Evolutionary conservation across 1,284 basidiomycete genomes (phyloP).

Genomic region (Pyrrhoderma lamaoense): DNA sequence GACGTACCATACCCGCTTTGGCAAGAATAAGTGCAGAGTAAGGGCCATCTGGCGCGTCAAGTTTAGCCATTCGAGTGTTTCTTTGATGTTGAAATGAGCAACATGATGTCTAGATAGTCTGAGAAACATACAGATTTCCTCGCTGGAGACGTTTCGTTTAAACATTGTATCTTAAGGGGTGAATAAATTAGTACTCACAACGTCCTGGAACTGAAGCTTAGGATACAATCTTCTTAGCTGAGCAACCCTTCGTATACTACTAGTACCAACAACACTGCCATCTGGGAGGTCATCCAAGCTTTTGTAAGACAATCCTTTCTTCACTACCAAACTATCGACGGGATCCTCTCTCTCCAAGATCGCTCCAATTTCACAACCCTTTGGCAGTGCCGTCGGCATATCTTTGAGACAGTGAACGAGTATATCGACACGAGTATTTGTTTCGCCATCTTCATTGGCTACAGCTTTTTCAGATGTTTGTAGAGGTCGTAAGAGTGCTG

Average conservation of each 20-base stretch:
- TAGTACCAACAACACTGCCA: slow-evolving; percentile 90
- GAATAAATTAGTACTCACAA: slow-evolving; percentile 51
- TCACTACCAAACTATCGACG: slow-evolving; percentile 85
- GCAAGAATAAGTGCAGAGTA: slow-evolving; percentile 92
- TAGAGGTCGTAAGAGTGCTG: slow-evolving; percentile 43
- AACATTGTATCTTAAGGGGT: slow-evolving; percentile 13
- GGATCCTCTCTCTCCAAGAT: slow-evolving; percentile 87
- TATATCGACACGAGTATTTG: slow-evolving; percentile 62
- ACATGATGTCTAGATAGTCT: slow-evolving; percentile 7
- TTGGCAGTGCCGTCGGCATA: slow-evolving; percentile 82
- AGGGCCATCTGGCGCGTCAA: slow-evolving; percentile 80
- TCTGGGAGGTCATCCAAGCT: slow-evolving; percentile 79
- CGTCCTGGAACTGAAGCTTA: slow-evolving; percentile 78
- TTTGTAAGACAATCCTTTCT: slow-evolving; percentile 67
- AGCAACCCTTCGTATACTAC: slow-evolving; percentile 88
- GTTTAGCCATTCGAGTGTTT: slow-evolving; percentile 85
- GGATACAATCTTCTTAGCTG: slow-evolving; percentile 83
- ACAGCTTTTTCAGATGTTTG: background rate
- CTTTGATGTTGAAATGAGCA: slow-evolving; percentile 31
- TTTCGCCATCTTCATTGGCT: slow-evolving; percentile 37
- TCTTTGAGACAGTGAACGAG: slow-evolving; percentile 95
- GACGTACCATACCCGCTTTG: slow-evolving; percentile 86
- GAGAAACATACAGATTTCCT: slow-evolving; percentile 64
- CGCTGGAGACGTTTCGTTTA: slow-evolving; percentile 38
- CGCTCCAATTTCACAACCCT: slow-evolving; percentile 81